phyloP scores from a whole-genome alignment of 257 asterid genomes.

The Leptodermis oblonga region DNA sequence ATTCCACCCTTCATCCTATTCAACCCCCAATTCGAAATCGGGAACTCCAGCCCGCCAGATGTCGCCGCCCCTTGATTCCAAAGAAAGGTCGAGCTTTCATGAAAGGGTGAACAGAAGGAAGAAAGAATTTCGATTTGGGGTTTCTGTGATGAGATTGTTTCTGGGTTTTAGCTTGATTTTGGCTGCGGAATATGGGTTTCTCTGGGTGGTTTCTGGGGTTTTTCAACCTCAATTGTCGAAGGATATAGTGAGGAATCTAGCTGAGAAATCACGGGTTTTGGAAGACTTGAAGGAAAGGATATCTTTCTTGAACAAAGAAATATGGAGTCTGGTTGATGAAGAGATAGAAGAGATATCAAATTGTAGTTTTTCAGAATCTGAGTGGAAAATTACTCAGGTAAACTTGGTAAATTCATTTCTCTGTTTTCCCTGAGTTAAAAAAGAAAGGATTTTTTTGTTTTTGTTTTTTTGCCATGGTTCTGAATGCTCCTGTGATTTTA shows the following conservation, averaged over 20 bases:
- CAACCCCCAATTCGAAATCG: slow-evolving; percentile 44
- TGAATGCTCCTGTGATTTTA: not conserved
- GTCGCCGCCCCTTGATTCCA: slow-evolving; percentile 34
- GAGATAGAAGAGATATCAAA: slow-evolving; percentile 29
- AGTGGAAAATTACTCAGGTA: slow-evolving; percentile 70
- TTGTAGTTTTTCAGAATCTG: slow-evolving; percentile 46
- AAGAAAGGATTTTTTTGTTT: not conserved
- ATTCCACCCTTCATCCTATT: slow-evolving; percentile 34
- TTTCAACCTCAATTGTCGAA: slow-evolving; percentile 34
- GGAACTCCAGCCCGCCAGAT: slow-evolving; percentile 13
- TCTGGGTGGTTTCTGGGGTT: slow-evolving; percentile 39
- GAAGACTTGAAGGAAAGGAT: slow-evolving; percentile 39
- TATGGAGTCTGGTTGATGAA: slow-evolving; percentile 26
- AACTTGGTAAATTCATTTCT: not conserved
- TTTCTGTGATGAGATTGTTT: slow-evolving; percentile 28
- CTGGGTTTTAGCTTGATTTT: slow-evolving; percentile 34
- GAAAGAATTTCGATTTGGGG: slow-evolving; percentile 29
- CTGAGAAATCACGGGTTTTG: slow-evolving; percentile 36
- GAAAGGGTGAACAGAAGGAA: slow-evolving; percentile 36
- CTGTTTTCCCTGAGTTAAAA: not conserved
- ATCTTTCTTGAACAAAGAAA: slow-evolving; percentile 48
- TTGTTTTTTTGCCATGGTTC: not conserved
- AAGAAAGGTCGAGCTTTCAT: slow-evolving; percentile 18
- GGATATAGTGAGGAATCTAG: slow-evolving; percentile 42
- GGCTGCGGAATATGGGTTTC: slow-evolving; percentile 45